Percentiles rank a stretch among this genome's conserved stretches.
phyloP scores from a whole-genome alignment of 2,329 filamentous ascomycete genomes.

The Aspergillus sp. region DNA sequence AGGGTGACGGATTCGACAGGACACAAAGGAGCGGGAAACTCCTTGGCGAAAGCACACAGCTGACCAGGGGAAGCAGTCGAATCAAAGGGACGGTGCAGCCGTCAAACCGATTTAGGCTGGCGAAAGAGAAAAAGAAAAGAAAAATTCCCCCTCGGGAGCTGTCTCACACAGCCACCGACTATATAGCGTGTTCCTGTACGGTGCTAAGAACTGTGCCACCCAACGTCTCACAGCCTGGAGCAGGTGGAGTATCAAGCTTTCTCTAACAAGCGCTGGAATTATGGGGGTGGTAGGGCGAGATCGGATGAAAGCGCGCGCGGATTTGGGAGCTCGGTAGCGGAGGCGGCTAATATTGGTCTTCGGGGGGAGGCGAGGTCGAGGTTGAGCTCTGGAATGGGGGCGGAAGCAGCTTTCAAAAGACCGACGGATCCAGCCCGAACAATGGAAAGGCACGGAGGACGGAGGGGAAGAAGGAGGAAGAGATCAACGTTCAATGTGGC shows the following conservation, averaged over 20 bases:
- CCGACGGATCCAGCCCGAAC: constrained; percentile 10
- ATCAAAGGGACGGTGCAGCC: background rate
- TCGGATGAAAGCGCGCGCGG: constrained; percentile 20
- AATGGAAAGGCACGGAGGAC: constrained; percentile 11
- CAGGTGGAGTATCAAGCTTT: constrained; percentile 16
- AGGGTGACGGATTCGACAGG: background rate
- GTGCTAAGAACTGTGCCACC: constrained; percentile 14
- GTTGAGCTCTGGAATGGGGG: constrained; percentile 12
- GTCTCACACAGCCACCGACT: constrained; percentile 16
- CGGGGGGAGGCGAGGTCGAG: background rate
- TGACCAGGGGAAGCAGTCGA: constrained; percentile 5
- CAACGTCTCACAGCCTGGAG: constrained; percentile 9
- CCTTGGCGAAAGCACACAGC: constrained; percentile 1
- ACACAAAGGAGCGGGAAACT: background rate
- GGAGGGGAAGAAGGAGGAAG: constrained; percentile 1
- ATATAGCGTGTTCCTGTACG: constrained; percentile 10
- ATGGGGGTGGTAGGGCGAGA: constrained; percentile 8
- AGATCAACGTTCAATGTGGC: constrained; percentile 15
- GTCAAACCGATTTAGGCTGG: constrained; percentile 7
- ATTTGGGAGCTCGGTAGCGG: constrained; percentile 10
- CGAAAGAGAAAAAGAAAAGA: background rate
- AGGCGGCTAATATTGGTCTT: constrained; percentile 21
- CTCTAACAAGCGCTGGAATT: constrained; percentile 8
- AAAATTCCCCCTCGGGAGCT: background rate
- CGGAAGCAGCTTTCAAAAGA: constrained; percentile 2